Conservation (phyloP, 2,329 filamentous ascomycete species). For the Rutstroemia sp. region DNA sequence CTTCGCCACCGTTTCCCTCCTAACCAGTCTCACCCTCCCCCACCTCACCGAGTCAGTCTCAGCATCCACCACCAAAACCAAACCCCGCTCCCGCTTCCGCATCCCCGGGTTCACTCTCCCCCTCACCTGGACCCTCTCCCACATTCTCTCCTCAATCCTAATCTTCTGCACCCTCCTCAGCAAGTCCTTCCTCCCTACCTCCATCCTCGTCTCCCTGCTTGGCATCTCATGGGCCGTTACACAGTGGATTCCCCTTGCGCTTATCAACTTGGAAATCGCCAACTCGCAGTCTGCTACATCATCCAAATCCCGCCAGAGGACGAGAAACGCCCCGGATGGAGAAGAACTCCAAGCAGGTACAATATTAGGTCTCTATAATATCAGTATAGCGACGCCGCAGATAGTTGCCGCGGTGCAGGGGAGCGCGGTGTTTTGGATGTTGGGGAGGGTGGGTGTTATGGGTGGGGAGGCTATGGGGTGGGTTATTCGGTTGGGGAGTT, state of each 20-base stretch:
- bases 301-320: neutral
- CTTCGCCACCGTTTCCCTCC: slow-evolving; percentile 5
- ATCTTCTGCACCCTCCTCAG: slow-evolving; percentile 3
- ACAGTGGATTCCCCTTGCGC: slow-evolving; percentile 8
- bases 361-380: slow-evolving; percentile 9
- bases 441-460: neutral
- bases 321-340: neutral
- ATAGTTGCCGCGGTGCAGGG: slow-evolving; percentile 4
- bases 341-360: slow-evolving; percentile 3
- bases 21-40: slow-evolving; percentile 5
- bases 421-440: slow-evolving; percentile 2
- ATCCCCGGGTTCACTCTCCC: neutral
- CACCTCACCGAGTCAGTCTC: neutral
- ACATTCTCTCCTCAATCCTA: slow-evolving; percentile 1
- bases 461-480: slow-evolving; percentile 8
- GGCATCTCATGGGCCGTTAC: slow-evolving; percentile 9
- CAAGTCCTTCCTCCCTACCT: neutral
- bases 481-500: slow-evolving; percentile 3
- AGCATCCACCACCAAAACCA: neutral
- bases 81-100: neutral
- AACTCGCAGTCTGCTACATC: neutral
- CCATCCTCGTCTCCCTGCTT: slow-evolving; percentile 1
- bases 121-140: slow-evolving; percentile 3
- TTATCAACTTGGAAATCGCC: slow-evolving; percentile 8
- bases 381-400: slow-evolving; percentile 10